Evolutionary conservation across 1,139 yeast genomes (phyloP), one percentile per base, ranked within the genome.

Genomic region (Yarrowia galli): DNA sequence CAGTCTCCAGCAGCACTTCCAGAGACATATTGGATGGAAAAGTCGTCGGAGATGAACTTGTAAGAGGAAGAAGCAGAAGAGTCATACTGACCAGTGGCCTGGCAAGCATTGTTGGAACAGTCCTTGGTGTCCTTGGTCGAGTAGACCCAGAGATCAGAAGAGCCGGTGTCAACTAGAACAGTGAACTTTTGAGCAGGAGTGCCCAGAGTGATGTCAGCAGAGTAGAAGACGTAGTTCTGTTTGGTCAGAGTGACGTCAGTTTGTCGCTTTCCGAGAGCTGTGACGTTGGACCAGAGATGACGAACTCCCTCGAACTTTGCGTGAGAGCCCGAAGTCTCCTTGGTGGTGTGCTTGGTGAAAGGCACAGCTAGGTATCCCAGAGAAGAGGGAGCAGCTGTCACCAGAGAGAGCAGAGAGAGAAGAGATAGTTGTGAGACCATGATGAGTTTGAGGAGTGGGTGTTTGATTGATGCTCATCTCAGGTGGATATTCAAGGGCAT

Each of bases 111-210:
- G 25, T 54, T 54, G 48, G 61, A 3, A 15, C 61, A 54, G 48
- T 54, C 82, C 69, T 69, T 38, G 61, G 61, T 54, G 35, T 54
- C 18, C 15, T 66, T 64, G 13, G 69, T 65, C 76, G 82, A 72
- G 49, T 72, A 73, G 36, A 75, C 73, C 85, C 85, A 82, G 70
- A 83, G 79, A 71, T 83, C 85, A 9, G 84, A 77, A 8, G 84
- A 81, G 3, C 85, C 85, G 16, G 85, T 83, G 70, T 83, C 85
- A 10, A 83, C 69, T 65, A 80, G 73, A 1, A 81, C 83, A 64
- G 49, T 93, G 80, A 95, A 95, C 16, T 85, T 77, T 82, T 95
- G 99, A 65, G 91, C 91, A 10, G 99, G 99, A 58, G 97, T 90
- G 73, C 99, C 99, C 69, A 95, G 76, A 70, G 87, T 83, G 74